Evolutionary conservation across 1,284 basidiomycete species (phyloP).

Genomic region (Melampsora americana): DNA sequence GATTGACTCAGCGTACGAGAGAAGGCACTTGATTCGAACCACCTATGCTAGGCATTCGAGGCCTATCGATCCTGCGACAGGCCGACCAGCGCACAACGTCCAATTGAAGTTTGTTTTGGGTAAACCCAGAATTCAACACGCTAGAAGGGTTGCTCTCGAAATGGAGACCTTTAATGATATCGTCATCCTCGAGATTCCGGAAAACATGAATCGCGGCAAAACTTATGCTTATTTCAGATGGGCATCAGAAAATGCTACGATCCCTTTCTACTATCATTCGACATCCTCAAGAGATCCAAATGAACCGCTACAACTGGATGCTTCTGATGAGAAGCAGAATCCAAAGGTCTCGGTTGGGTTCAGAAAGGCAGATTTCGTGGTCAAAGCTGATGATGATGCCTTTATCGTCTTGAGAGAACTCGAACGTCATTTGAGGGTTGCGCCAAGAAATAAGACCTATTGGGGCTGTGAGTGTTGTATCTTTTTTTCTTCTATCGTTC

Average conservation of each 20-base stretch:
- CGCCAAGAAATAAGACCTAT: constrained; percentile 71
- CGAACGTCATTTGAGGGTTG: constrained; percentile 75
- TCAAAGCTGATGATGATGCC: constrained; percentile 89
- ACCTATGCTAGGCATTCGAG: constrained; percentile 76
- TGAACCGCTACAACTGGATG: constrained; percentile 32
- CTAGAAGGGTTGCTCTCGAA: constrained; percentile 75
- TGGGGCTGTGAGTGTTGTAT: constrained; percentile 69
- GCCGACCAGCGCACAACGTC: constrained; percentile 64
- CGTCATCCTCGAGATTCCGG: constrained; percentile 73
- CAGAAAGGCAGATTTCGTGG: constrained; percentile 72
- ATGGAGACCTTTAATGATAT: constrained; percentile 91
- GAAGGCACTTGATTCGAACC: constrained; percentile 81
- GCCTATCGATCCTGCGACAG: constrained; percentile 53
- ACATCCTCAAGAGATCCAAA: constrained; percentile 44
- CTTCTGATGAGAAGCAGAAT: constrained; percentile 52
- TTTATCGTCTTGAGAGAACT: constrained; percentile 91
- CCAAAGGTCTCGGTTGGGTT: constrained; percentile 58
- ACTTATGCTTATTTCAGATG: constrained; percentile 65
- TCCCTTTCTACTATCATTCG: constrained; percentile 61
- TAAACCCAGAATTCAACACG: constrained; percentile 73
- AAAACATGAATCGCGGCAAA: constrained; percentile 92
- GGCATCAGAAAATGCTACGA: constrained; percentile 86
- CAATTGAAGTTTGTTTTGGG: constrained; percentile 89
- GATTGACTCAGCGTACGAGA: constrained; percentile 77
- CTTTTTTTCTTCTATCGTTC: background rate